Percentiles rank a stretch among this genome's conserved stretches.
Evolutionary conservation across 805 yeast genomes (phyloP).

Genomic region (Nakazawaea siamensis): DNA sequence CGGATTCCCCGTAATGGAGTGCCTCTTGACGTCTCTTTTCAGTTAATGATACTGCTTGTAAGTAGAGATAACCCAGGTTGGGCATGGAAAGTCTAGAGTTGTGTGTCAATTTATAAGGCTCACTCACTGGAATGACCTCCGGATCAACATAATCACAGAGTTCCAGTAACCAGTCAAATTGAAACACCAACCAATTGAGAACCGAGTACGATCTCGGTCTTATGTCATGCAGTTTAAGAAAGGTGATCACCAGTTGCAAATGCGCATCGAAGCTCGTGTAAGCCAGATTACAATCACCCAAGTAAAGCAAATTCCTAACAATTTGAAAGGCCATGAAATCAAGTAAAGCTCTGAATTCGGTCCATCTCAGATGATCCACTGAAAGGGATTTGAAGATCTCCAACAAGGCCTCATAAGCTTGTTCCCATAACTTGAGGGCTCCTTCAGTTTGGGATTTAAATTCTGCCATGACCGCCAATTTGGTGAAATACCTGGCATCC

Average conservation of each 20-base stretch:
- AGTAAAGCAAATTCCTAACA: conserved; percentile 48
- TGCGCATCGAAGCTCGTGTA: conserved; percentile 60
- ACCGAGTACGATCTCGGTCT: conserved; percentile 21
- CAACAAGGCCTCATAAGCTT: conserved; percentile 43
- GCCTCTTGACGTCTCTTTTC: conserved; percentile 18
- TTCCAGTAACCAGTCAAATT: conserved; percentile 59
- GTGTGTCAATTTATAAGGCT: conserved; percentile 23
- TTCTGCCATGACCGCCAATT: conserved; percentile 42
- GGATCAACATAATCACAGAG: conserved; percentile 41
- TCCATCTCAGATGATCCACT: conserved; percentile 25
- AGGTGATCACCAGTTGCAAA: conserved; percentile 37
- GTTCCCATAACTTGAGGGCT: conserved; percentile 42
- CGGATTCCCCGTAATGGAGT: background rate
- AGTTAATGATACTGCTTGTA: conserved; percentile 28
- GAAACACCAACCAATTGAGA: conserved; percentile 51
- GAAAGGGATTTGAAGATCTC: conserved; percentile 25
- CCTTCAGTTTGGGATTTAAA: conserved; percentile 37
- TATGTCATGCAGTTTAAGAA: conserved; percentile 23
- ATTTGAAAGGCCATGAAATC: conserved; percentile 61
- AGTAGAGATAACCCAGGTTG: conserved; percentile 32
- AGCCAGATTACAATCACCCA: conserved; percentile 51
- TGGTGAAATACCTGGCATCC: conserved; percentile 43
- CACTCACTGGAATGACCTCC: conserved; percentile 27
- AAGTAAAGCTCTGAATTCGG: conserved; percentile 37
- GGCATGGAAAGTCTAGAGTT: conserved; percentile 26